Base-by-base conservation (phyloP, 345 rosid species). In the Firmiana major region DNA sequence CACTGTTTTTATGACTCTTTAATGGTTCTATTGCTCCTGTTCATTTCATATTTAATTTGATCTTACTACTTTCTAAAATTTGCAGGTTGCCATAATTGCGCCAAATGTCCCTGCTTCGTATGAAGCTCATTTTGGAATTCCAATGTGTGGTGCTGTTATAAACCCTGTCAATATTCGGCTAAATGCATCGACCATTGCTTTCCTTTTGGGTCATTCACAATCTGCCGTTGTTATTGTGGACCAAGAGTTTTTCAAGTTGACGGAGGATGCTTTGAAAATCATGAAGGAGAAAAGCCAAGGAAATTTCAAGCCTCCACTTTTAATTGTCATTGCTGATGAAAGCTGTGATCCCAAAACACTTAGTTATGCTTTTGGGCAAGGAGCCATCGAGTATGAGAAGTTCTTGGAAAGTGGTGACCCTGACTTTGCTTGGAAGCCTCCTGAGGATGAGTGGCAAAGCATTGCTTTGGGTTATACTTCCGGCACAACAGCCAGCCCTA, bases 361-460 rank as follows among this genome's bases (percentile, higher is more conserved):
- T 11, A 49, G 78, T 65, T 76, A 75, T 40, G 99, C 98, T 77
- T 51, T 88, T 42, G 90, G 81, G 36, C 86, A 80, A 80, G 99
- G 97, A n/a, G 97, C 90, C 17, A 79, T 91, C 4, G 97, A 94
- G n/a, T 94, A 96, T 34, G 95, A 96, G 79, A 79, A 82, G 9
- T 92, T 96, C 84, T 88, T 94, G 78, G 92, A 84, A 80, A 80
- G 78, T 5, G 97, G 98, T 74, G 95, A 94, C 67, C 89, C 97
- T 0, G 91, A 87, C 28, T 91, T 80, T 81, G 79, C 78, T 19
- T 96, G 99, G 99, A 75, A 85, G 82, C 94, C 97, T 75, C 97
- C 98, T 0, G 88, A 75, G 75, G 98, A 96, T 70, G 99, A 92
- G 80, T 96, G 98, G 98, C 98, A 92, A 84, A 96, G 99, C 75